A percentile compares a stretch with the other conserved stretches of the same genome.
Evolutionary conservation across 495 filamentous ascomycete genomes (phyloP).

Genomic region (Eremomyces bilateralis): DNA sequence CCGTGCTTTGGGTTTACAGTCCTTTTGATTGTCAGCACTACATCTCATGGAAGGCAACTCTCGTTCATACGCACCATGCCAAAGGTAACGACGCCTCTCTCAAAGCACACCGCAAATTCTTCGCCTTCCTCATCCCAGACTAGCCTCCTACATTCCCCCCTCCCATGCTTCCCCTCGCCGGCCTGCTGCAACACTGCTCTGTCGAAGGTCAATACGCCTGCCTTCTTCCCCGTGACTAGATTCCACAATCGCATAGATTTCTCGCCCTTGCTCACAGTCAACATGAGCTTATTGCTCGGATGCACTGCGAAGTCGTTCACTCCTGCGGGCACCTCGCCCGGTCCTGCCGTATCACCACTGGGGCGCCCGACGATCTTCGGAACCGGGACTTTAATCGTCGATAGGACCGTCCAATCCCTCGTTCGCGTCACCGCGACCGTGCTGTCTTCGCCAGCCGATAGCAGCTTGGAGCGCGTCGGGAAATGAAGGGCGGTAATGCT

Average conservation of each 20-base stretch:
- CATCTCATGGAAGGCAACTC: background rate
- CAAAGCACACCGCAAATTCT: slow-evolving; percentile 75
- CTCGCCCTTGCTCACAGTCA: slow-evolving; percentile 76
- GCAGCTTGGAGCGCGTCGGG: slow-evolving; percentile 67
- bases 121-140: slow-evolving; percentile 61
- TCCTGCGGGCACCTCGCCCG: slow-evolving; percentile 68
- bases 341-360: slow-evolving; percentile 69
- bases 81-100: slow-evolving; percentile 66
- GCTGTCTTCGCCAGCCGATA: slow-evolving; percentile 68
- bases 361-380: slow-evolving; percentile 68
- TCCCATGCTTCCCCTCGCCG: slow-evolving; percentile 52
- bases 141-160: slow-evolving; percentile 67
- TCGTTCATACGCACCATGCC: slow-evolving; percentile 50
- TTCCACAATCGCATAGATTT: slow-evolving; percentile 90
- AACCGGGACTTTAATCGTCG: slow-evolving; percentile 73
- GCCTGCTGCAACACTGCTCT: slow-evolving; percentile 41
- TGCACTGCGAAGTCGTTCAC: slow-evolving; percentile 92
- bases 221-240: slow-evolving; percentile 85
- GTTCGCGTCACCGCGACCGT: slow-evolving; percentile 68
- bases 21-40: slow-evolving; percentile 20
- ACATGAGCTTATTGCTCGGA: slow-evolving; percentile 86
- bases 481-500: slow-evolving; percentile 61
- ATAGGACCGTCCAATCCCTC: slow-evolving; percentile 75
- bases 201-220: slow-evolving; percentile 69
- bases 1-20: slow-evolving; percentile 57